Conservation (phyloP, 2,329 filamentous ascomycete species). For the Ambrosiella cleistominuta region DNA sequence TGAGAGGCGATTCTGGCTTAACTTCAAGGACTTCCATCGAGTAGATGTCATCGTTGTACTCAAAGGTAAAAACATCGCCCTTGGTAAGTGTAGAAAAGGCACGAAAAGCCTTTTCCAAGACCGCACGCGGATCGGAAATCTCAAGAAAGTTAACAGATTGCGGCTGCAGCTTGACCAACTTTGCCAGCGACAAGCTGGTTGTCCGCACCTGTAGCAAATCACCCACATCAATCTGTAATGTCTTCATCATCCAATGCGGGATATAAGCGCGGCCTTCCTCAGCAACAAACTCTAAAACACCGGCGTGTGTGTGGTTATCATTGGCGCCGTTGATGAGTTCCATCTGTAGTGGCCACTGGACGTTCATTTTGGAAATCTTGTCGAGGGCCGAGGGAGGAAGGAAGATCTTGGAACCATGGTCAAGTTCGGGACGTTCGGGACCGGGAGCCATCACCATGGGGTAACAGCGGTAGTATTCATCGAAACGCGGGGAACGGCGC, state of each 20-base stretch:
- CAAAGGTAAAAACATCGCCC: constrained; percentile 88
- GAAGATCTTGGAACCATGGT: constrained; percentile 95
- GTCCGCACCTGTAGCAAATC: constrained; percentile 92
- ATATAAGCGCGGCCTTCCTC: constrained; percentile 95
- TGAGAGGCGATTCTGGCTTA: constrained; percentile 67
- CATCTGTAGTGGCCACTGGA: constrained; percentile 94
- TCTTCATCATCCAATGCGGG: constrained; percentile 96
- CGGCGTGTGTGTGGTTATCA: constrained; percentile 69
- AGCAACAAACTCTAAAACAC: constrained; percentile 92
- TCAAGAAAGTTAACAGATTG: constrained; percentile 89
- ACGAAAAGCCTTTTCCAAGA: constrained; percentile 88
- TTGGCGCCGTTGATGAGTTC: constrained; percentile 82
- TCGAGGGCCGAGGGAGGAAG: constrained; percentile 91
- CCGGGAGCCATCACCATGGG: constrained; percentile 88
- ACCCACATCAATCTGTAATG: constrained; percentile 71
- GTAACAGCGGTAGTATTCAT: constrained; percentile 97
- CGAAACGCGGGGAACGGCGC: constrained; percentile 57
- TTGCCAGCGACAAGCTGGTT: constrained; percentile 76
- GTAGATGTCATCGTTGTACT: constrained; percentile 89
- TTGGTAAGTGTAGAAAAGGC: constrained; percentile 90
- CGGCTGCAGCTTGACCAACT: constrained; percentile 89
- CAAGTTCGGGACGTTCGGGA: constrained; percentile 71
- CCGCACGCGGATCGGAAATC: constrained; percentile 91
- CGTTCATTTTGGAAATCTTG: constrained; percentile 88
- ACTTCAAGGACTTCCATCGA: constrained; percentile 87